These are phyloP conservation scores for Cryptococcus jaspeensis DNA, from an alignment of 1,284 basidiomycete species.

Conservation along the genomic window DNA sequence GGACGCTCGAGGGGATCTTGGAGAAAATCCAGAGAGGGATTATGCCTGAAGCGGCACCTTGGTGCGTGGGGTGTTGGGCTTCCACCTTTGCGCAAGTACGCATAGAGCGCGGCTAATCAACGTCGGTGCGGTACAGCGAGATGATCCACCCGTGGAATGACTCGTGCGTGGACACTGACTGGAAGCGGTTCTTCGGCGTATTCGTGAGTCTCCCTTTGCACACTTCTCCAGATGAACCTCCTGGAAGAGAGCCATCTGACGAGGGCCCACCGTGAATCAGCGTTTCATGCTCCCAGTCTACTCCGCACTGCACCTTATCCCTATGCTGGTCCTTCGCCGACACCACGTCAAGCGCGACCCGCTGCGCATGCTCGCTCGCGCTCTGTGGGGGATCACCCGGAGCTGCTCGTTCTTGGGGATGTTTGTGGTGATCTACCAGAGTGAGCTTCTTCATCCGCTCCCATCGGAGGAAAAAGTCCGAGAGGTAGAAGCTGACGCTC, in stretches of 20 bases:
- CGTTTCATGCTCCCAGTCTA: conserved; percentile 76
- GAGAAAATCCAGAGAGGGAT: conserved; percentile 28
- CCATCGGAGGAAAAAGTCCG: too few relatives aligned
- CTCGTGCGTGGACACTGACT: conserved; percentile 65
- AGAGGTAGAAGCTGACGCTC: background rate
- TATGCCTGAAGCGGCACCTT: conserved; percentile 58
- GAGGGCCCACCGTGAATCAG: conserved; percentile 4
- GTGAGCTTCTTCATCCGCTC: conserved; percentile 59
- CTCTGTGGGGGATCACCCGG: conserved; percentile 70
- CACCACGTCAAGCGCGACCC: conserved; percentile 58
- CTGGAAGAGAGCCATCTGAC: background rate
- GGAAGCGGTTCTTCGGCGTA: conserved; percentile 75
- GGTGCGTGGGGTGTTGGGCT: conserved; percentile 36
- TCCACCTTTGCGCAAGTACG: too few relatives aligned
- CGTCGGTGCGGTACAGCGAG: conserved; percentile 41
- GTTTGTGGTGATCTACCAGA: conserved; percentile 82
- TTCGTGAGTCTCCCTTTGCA: conserved; percentile 52
- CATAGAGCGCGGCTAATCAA: background rate
- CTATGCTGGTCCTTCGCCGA: conserved; percentile 71
- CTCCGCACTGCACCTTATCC: conserved; percentile 85
- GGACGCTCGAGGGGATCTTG: conserved; percentile 32
- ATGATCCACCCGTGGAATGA: conserved; percentile 79
- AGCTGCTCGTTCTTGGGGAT: conserved; percentile 85
- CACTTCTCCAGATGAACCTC: background rate
- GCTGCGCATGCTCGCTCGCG: conserved; percentile 62